These are phyloP conservation scores for Ceratobasidium sp. DNA, from an alignment of 1,284 basidiomycete species.

Conservation along the genomic window DNA sequence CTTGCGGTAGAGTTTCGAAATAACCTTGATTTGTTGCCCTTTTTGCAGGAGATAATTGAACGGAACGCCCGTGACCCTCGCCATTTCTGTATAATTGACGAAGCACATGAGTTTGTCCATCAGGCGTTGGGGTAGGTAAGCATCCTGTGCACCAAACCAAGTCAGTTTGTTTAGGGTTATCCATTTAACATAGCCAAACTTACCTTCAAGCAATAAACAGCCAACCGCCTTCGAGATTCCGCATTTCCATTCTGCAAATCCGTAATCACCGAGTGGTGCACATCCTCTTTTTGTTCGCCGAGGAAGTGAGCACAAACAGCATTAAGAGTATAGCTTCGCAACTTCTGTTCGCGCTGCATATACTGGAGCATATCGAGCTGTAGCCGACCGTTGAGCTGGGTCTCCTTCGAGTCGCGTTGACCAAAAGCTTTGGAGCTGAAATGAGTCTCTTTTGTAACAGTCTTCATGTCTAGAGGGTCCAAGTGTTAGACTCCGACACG, in stretches of 20 bases:
- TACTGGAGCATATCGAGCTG: constrained; percentile 94
- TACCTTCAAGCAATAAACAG: constrained; percentile 96
- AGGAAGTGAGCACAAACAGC: constrained; percentile 95
- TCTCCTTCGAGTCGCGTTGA: constrained; percentile 93
- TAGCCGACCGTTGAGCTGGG: constrained; percentile 85
- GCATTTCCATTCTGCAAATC: constrained; percentile 94
- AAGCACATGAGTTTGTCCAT: constrained; percentile 98
- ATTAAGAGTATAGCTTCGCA: constrained; percentile 94
- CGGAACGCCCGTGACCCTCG: constrained; percentile 96
- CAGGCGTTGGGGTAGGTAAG: constrained; percentile 92
- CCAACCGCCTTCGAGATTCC: constrained; percentile 87
- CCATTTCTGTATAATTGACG: constrained; percentile 96
- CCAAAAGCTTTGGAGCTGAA: constrained; percentile 97
- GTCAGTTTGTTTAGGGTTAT: constrained; percentile 23
- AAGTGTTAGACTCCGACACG: constrained; percentile 25
- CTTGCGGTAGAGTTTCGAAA: constrained; percentile 91
- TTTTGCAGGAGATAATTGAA: constrained; percentile 93
- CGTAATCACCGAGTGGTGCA: constrained; percentile 96
- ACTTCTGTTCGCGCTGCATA: constrained; percentile 96
- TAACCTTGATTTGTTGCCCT: constrained; percentile 95
- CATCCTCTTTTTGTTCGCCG: constrained; percentile 97
- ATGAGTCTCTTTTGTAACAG: constrained; percentile 88
- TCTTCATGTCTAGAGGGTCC: constrained; percentile 67
- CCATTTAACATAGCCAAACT: constrained; percentile 37
- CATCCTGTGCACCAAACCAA: constrained; percentile 70